Evolutionary conservation across 257 asterid genomes (phyloP).

Genomic region (Penstemon eatonii): DNA sequence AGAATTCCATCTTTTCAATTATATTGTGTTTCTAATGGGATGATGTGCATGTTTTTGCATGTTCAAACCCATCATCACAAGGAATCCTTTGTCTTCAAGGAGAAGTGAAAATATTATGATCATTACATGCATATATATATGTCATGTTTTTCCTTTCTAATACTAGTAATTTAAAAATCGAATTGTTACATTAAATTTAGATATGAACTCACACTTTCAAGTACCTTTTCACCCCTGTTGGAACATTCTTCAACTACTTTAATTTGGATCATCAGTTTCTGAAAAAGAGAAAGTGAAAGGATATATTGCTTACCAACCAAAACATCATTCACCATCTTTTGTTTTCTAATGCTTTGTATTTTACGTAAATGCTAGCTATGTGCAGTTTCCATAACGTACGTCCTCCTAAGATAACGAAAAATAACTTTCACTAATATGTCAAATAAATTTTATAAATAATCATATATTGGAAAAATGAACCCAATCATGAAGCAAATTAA

Average conservation of each 20-base stretch:
- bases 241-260: constrained; percentile 38
- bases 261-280: neutral
- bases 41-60: constrained; percentile 38
- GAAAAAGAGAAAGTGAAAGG: constrained; percentile 19
- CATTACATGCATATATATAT: constrained; percentile 25
- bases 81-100: constrained; percentile 27
- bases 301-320: constrained; percentile 39
- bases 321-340: constrained; percentile 17
- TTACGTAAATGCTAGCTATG: constrained; percentile 3
- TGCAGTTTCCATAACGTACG: constrained; percentile 27
- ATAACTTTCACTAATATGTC: too few relatives aligned
- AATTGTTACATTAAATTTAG: too few relatives aligned
- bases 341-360: constrained; percentile 23
- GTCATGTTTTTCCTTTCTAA: neutral
- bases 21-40: constrained; percentile 40
- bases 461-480: too few relatives aligned
- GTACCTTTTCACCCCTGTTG: constrained; percentile 18
- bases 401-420: neutral
- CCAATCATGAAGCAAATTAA: too few relatives aligned
- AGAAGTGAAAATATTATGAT: constrained; percentile 19
- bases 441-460: too few relatives aligned
- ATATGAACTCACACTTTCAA: constrained; percentile 12
- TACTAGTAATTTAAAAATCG: neutral
- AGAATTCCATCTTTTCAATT: constrained; percentile 25
- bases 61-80: constrained; percentile 41